phyloP scores from a whole-genome alignment of 1,284 basidiomycete genomes.

The Afroboletus lepidellus region DNA sequence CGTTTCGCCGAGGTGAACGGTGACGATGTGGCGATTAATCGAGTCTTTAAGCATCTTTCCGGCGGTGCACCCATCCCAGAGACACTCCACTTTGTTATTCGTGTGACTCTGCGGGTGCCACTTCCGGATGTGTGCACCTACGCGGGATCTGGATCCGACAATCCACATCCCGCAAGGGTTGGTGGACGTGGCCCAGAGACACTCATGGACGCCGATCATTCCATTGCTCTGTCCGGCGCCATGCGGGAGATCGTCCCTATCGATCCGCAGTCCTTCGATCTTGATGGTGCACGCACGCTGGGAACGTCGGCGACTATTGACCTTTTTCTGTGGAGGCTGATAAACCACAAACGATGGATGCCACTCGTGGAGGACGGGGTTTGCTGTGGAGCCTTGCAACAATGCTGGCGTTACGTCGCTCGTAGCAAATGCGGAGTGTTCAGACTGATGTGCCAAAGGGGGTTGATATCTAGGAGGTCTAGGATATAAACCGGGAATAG shows the following conservation, averaged over 20 bases:
- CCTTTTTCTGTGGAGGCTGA: neutral
- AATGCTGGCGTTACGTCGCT: neutral
- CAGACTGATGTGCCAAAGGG: neutral
- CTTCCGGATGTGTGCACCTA: constrained; percentile 10
- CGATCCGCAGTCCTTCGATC: constrained; percentile 2
- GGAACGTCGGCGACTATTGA: neutral
- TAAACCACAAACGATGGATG: neutral
- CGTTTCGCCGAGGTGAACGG: constrained; percentile 8
- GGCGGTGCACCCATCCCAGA: constrained; percentile 8
- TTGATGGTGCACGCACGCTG: neutral
- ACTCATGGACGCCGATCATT: constrained; percentile 4
- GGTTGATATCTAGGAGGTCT: neutral
- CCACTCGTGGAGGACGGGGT: neutral
- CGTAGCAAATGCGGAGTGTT: neutral
- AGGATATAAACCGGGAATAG: no score
- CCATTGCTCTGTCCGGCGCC: neutral
- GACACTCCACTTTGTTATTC: neutral
- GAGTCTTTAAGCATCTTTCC: constrained; percentile 8
- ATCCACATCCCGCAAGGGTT: constrained; percentile 17
- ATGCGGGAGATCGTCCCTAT: constrained; percentile 5
- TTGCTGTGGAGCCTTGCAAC: neutral
- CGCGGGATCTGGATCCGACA: neutral
- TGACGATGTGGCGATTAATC: constrained; percentile 11
- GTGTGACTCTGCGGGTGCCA: constrained; percentile 1
- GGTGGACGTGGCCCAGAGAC: constrained; percentile 5